Evolutionary conservation across 805 yeast species (phyloP).

Genomic region (Myxozyma sirexii): DNA sequence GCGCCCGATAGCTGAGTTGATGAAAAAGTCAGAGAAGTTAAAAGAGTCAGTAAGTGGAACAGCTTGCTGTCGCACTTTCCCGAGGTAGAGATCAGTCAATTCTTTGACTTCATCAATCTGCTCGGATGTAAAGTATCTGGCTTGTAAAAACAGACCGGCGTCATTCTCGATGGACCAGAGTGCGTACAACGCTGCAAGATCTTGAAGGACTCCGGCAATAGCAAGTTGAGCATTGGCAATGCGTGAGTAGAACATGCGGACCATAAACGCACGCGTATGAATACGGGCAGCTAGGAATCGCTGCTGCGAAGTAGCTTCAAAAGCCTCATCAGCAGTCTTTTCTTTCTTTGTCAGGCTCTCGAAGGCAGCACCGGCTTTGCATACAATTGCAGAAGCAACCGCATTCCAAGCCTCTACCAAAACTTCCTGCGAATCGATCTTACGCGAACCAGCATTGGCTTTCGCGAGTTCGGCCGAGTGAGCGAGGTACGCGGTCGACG

Average conservation of each 20-base stretch:
- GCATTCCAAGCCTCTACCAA: conserved; percentile 44
- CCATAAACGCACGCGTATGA: conserved; percentile 46
- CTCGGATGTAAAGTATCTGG: conserved; percentile 56
- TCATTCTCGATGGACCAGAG: conserved; percentile 67
- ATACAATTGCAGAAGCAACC: conserved; percentile 42
- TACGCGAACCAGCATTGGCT: conserved; percentile 22
- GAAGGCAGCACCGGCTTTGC: conserved; percentile 42
- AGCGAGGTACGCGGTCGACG: conserved; percentile 51
- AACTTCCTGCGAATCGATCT: conserved; percentile 26
- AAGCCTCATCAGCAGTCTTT: conserved; percentile 40
- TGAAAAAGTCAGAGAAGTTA: conserved; percentile 74
- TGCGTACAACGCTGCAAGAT: conserved; percentile 65
- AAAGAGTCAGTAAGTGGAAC: conserved; percentile 83
- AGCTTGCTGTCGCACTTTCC: conserved; percentile 63
- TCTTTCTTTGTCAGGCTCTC: conserved; percentile 37
- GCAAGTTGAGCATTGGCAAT: conserved; percentile 44
- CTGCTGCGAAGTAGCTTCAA: conserved; percentile 47
- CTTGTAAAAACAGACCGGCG: conserved; percentile 71
- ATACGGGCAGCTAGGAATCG: conserved; percentile 48
- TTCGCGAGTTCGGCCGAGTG: conserved; percentile 12
- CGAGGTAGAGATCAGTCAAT: conserved; percentile 52
- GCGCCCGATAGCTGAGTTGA: conserved; percentile 80
- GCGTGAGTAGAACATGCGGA: conserved; percentile 45
- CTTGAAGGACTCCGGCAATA: conserved; percentile 54
- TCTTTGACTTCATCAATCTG: conserved; percentile 50